Evolutionary conservation across 768 basidiomycete genomes (phyloP).

Genomic region (Pleurotus cornucopiae): DNA sequence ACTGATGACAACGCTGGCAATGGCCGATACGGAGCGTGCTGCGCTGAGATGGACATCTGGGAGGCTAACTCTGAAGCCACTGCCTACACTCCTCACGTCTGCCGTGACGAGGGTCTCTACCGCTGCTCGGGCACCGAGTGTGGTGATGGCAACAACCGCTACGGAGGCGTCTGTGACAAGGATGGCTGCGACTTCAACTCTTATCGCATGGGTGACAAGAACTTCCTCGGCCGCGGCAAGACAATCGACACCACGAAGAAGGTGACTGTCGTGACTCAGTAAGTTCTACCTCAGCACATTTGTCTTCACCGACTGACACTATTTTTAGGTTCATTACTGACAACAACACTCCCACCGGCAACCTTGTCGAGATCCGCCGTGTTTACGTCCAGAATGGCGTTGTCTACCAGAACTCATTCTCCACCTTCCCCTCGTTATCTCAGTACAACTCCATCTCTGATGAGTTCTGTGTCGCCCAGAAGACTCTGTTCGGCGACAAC

Average conservation of each 20-base stretch:
- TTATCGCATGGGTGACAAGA: slow-evolving; percentile 36
- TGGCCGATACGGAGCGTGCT: slow-evolving; percentile 32
- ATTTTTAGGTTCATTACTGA: slow-evolving; percentile 26
- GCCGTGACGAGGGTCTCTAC: slow-evolving; percentile 28
- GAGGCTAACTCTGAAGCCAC: slow-evolving; percentile 32
- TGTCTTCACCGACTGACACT: no score
- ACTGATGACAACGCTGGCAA: slow-evolving; percentile 31
- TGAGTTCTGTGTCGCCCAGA: slow-evolving; percentile 25
- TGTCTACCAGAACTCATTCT: slow-evolving; percentile 36
- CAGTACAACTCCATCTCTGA: slow-evolving; percentile 32
- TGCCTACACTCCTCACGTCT: slow-evolving; percentile 39
- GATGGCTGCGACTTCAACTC: slow-evolving; percentile 48
- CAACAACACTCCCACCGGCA: slow-evolving; percentile 30
- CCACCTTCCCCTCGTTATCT: slow-evolving; percentile 17
- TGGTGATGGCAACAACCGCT: slow-evolving; percentile 20
- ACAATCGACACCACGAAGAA: slow-evolving; percentile 34
- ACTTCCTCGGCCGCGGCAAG: slow-evolving; percentile 33
- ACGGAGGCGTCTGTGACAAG: slow-evolving; percentile 34
- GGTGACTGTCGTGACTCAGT: slow-evolving; percentile 41
- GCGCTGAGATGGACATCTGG: slow-evolving; percentile 39
- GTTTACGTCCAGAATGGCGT: slow-evolving; percentile 17
- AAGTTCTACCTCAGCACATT: slow-evolving; percentile 9
- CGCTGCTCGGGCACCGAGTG: slow-evolving; percentile 30
- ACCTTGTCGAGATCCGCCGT: slow-evolving; percentile 34
- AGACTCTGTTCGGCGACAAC: slow-evolving; percentile 2